Evolutionary conservation across 495 filamentous ascomycete genomes (phyloP).

Genomic region (Aspergillus olivimuriae): DNA sequence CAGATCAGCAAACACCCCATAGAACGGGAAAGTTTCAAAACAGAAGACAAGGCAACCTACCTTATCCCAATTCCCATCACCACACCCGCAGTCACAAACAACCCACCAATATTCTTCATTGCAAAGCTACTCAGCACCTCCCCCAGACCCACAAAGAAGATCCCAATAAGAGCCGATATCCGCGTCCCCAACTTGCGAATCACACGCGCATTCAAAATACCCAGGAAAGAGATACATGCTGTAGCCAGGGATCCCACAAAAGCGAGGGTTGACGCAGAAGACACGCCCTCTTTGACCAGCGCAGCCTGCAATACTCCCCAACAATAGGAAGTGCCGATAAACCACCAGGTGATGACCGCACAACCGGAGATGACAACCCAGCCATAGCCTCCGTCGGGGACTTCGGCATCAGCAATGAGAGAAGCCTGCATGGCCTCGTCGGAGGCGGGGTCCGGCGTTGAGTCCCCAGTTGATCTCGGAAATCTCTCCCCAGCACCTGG

Average conservation of each 20-base stretch:
- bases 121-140: slow-evolving; percentile 46
- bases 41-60: slow-evolving; percentile 24
- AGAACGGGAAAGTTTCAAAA: neutral
- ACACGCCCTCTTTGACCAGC: slow-evolving; percentile 39
- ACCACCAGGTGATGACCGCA: slow-evolving; percentile 48
- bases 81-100: slow-evolving; percentile 52
- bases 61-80: slow-evolving; percentile 48
- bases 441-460: neutral
- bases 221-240: slow-evolving; percentile 43
- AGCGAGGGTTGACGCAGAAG: slow-evolving; percentile 43
- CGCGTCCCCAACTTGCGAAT: slow-evolving; percentile 44
- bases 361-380: slow-evolving; percentile 52
- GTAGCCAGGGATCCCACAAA: slow-evolving; percentile 50
- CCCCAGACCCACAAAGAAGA: slow-evolving; percentile 40
- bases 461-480: neutral
- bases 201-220: slow-evolving; percentile 42
- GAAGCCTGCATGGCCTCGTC: slow-evolving; percentile 46
- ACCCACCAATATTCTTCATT: slow-evolving; percentile 37
- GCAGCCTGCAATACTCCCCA: slow-evolving; percentile 56
- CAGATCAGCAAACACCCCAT: slow-evolving; percentile 13
- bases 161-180: slow-evolving; percentile 36
- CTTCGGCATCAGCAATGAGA: slow-evolving; percentile 38
- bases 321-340: slow-evolving; percentile 44
- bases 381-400: slow-evolving; percentile 54
- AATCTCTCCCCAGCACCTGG: neutral